These are phyloP conservation scores for Limnanthes douglasii DNA, from an alignment of 345 rosid species.

Conservation along the genomic window DNA sequence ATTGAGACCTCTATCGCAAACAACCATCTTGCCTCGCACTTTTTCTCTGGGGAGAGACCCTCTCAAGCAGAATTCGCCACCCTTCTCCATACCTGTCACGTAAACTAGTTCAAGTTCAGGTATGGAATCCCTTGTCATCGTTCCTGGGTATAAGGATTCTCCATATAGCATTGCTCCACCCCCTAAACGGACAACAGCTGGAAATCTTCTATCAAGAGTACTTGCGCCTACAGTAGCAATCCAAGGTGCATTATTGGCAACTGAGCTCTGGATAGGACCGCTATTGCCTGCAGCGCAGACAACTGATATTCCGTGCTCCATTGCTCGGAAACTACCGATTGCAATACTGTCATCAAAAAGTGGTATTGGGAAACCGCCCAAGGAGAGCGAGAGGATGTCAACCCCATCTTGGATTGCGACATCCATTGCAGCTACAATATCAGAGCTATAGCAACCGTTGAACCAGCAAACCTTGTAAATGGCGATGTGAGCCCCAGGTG, in stretches of 20 bases:
- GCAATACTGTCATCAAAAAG: constrained; percentile 73
- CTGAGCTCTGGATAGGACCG: constrained; percentile 66
- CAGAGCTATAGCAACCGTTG: constrained; percentile 80
- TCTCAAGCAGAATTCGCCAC: constrained; percentile 61
- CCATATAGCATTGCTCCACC: constrained; percentile 52
- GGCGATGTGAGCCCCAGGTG: constrained; percentile 76
- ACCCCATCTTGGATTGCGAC: constrained; percentile 67
- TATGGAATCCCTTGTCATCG: constrained; percentile 14
- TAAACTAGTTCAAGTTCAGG: constrained; percentile 57
- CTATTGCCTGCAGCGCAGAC: constrained; percentile 88
- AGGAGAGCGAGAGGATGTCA: constrained; percentile 73
- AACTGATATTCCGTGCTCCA: constrained; percentile 69
- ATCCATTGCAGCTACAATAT: constrained; percentile 80
- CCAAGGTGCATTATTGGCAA: constrained; percentile 93
- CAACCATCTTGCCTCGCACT: constrained; percentile 66
- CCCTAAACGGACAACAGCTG: constrained; percentile 48
- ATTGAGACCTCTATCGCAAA: constrained; percentile 78
- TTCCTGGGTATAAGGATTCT: constrained; percentile 67
- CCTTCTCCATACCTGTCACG: constrained; percentile 33
- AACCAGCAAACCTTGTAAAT: constrained; percentile 86
- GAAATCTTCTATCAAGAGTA: constrained; percentile 72
- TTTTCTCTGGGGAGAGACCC: constrained; percentile 60
- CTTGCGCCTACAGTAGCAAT: constrained; percentile 79
- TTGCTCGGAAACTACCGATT: constrained; percentile 79
- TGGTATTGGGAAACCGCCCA: constrained; percentile 82